These are phyloP conservation scores for Melastoma candidum DNA, from an alignment of 441 rosid genomes.

Conservation along the genomic window DNA sequence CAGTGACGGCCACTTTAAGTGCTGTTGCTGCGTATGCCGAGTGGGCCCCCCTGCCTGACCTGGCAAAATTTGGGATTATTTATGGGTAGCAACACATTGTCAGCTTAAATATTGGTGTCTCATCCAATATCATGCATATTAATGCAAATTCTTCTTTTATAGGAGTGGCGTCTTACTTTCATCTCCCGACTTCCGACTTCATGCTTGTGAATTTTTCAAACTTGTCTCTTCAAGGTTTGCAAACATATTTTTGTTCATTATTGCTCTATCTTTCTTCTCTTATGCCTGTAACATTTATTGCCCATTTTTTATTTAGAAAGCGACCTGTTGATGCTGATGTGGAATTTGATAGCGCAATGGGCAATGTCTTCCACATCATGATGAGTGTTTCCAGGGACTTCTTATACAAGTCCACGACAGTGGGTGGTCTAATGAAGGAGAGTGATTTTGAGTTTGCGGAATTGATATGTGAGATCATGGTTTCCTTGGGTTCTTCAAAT, in stretches of 20 bases:
- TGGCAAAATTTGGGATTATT: constrained; percentile 76
- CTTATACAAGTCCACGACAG: constrained; percentile 48
- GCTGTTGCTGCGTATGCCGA: constrained; percentile 92
- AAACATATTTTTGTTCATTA: constrained; percentile 10
- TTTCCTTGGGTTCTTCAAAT: constrained; percentile 73
- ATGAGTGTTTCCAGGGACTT: constrained; percentile 71
- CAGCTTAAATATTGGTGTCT: not conserved
- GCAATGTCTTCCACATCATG: constrained; percentile 63
- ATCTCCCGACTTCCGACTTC: constrained; percentile 81
- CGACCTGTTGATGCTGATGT: constrained; percentile 66
- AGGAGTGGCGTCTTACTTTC: constrained; percentile 80
- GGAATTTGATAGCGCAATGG: constrained; percentile 83
- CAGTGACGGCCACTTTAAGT: constrained; percentile 76
- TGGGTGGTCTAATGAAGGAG: constrained; percentile 46
- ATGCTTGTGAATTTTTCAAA: constrained; percentile 93
- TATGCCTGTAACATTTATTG: not conserved
- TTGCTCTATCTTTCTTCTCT: constrained; percentile 1
- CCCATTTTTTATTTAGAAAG: constrained; percentile 48
- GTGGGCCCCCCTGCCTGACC: constrained; percentile 93
- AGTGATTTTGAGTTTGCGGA: constrained; percentile 76
- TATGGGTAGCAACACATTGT: constrained; percentile 53
- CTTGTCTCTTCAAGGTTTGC: constrained; percentile 74
- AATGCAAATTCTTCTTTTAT: constrained; percentile 11
- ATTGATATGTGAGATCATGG: constrained; percentile 88
- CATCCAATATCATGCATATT: too few relatives aligned